Percentiles rank a stretch among this genome's conserved stretches.
Conservation (phyloP, 2,329 filamentous ascomycete species). For the Colletotrichum echinochloae region DNA sequence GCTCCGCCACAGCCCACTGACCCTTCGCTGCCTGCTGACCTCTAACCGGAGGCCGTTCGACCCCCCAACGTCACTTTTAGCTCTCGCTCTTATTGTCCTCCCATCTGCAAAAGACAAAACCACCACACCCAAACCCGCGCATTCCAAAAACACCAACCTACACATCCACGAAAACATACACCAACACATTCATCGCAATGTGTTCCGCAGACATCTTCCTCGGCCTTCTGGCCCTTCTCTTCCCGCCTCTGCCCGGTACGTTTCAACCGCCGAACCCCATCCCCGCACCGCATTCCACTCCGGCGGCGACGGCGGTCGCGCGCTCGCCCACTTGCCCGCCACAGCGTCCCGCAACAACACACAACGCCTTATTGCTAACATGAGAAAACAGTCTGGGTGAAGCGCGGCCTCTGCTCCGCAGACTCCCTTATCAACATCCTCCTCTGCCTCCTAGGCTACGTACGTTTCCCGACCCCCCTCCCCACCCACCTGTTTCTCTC, state of each 20-base stretch:
- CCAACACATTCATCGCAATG: constrained; percentile 53
- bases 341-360: too few species aligned
- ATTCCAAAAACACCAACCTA: neutral
- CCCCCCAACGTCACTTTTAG: constrained; percentile 33
- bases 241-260: constrained; percentile 74
- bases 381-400: constrained; percentile 85
- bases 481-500: neutral
- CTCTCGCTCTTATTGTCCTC: too few species aligned
- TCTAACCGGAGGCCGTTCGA: constrained; percentile 6
- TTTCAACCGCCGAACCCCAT: constrained; percentile 39
- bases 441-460: constrained; percentile 81
- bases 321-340: too few species aligned
- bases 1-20: constrained; percentile 33
- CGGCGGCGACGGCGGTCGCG: too few species aligned
- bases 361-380: too few species aligned
- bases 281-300: constrained; percentile 2
- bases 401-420: constrained; percentile 89
- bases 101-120: neutral
- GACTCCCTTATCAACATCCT: constrained; percentile 97
- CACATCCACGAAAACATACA: neutral
- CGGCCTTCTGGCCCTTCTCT: constrained; percentile 72
- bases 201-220: constrained; percentile 73
- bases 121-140: neutral
- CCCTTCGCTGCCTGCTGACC: constrained; percentile 29
- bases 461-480: constrained; percentile 48